A percentile compares a stretch with the other conserved stretches of the same genome.
These are phyloP conservation scores for Cutaneotrichosporon daszewskae DNA, from an alignment of 1,284 basidiomycete species.

Conservation along the genomic window DNA sequence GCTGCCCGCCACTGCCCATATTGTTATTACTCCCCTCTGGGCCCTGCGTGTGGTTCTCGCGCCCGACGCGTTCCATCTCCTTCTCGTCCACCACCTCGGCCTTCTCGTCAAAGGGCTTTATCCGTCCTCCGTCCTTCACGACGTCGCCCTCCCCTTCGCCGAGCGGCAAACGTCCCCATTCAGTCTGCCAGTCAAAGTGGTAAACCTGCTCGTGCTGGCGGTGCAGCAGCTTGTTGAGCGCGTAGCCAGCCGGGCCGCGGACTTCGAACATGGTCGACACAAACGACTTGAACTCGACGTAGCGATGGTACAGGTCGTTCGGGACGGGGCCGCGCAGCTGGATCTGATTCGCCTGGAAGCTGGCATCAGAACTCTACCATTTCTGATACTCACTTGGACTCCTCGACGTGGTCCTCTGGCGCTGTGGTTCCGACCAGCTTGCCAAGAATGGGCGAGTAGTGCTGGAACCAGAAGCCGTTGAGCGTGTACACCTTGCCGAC, in stretches of 20 bases:
- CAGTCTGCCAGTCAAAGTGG: slow-evolving; percentile 48
- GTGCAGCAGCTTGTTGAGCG: slow-evolving; percentile 49
- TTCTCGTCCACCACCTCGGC: too few relatives aligned
- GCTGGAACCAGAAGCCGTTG: slow-evolving; percentile 45
- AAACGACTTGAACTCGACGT: slow-evolving; percentile 52
- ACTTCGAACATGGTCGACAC: slow-evolving; percentile 50
- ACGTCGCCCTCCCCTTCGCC: slow-evolving; percentile 28
- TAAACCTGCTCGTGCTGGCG: slow-evolving; percentile 52
- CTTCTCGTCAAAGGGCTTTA: too few relatives aligned
- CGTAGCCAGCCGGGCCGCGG: slow-evolving; percentile 45
- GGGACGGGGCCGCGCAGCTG: slow-evolving; percentile 53
- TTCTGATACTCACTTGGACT: slow-evolving; percentile 27
- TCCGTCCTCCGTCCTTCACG: too few relatives aligned
- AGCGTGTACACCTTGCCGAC: slow-evolving; percentile 49
- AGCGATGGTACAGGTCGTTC: slow-evolving; percentile 50
- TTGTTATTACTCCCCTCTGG: too few relatives aligned
- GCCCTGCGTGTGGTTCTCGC: too few relatives aligned
- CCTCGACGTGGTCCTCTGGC: slow-evolving; percentile 17
- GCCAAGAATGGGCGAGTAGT: slow-evolving; percentile 43
- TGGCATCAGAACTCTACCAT: slow-evolving; percentile 11
- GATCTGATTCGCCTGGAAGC: slow-evolving; percentile 52
- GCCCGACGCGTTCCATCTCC: slow-evolving; percentile 39
- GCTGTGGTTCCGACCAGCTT: slow-evolving; percentile 32
- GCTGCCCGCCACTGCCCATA: too few relatives aligned
- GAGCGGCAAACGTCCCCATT: slow-evolving; percentile 44